phyloP scores from a whole-genome alignment of 192 early-diverging fungal genomes.

The Globomyces pollinis-pini region DNA sequence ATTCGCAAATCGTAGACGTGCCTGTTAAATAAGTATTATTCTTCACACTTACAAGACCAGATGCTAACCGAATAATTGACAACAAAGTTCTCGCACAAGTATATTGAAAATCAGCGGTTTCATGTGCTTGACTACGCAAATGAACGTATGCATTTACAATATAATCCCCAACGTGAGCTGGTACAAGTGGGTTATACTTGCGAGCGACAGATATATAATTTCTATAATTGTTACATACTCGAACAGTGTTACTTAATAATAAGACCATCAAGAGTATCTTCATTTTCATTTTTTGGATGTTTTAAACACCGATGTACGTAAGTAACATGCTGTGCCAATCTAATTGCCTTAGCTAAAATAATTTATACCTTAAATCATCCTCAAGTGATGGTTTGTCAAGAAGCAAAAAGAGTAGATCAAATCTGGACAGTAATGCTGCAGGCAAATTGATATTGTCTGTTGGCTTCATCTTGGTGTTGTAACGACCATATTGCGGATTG shows the following conservation, averaged over 20 bases:
- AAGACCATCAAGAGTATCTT: slow-evolving; percentile 57
- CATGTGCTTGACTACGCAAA: slow-evolving; percentile 43
- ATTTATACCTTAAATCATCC: slow-evolving; percentile 66
- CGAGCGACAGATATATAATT: slow-evolving; percentile 84
- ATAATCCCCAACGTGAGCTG: slow-evolving; percentile 70
- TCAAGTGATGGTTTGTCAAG: slow-evolving; percentile 76
- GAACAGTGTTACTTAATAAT: slow-evolving; percentile 58
- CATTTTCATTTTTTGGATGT: slow-evolving; percentile 61
- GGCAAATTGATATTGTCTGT: slow-evolving; percentile 97
- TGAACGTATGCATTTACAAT: slow-evolving; percentile 81
- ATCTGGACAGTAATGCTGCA: slow-evolving; percentile 86
- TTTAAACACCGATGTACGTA: slow-evolving; percentile 80
- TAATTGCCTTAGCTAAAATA: too few species aligned
- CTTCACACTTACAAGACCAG: slow-evolving; percentile 56
- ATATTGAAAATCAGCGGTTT: slow-evolving; percentile 60
- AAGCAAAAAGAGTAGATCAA: slow-evolving; percentile 86
- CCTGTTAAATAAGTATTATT: slow-evolving; percentile 26
- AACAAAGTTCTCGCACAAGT: slow-evolving; percentile 79
- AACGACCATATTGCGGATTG: slow-evolving; percentile 93
- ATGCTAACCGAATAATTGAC: slow-evolving; percentile 74
- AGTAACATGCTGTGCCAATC: slow-evolving; percentile 83
- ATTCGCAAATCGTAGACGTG: slow-evolving; percentile 66
- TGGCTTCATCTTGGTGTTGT: slow-evolving; percentile 72
- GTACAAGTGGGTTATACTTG: slow-evolving; percentile 62
- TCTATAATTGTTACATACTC: slow-evolving; percentile 45